Evolutionary conservation across 2,329 filamentous ascomycete species (phyloP), one percentile per base, ranked within the genome.

Genomic region (Fusarium torulosum): DNA sequence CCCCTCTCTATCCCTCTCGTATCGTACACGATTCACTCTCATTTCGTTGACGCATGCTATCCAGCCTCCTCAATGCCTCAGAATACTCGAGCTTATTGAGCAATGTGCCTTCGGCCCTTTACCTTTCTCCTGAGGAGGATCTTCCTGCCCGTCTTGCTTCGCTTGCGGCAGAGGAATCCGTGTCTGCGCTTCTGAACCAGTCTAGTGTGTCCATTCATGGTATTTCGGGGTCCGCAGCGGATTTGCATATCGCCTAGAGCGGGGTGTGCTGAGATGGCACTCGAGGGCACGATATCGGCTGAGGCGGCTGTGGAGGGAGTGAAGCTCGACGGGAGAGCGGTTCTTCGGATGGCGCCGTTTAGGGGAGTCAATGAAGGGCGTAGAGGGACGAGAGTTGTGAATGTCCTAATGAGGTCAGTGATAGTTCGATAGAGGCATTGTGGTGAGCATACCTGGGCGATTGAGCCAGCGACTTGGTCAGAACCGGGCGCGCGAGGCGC

Each of bases 121-220:
- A 79, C 69, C 76, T 74, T 80, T 76, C 87, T 80, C 71, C 86
- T 77, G 73, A 79, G 76, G 52, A 89, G 72, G 61, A 82, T 86
- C 78, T 83, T 85, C 58, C 82, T 79, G 4, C 87, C 87, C 11
- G 80, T 84, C 73, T 80, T 82, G 44, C 82, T 83, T 67, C 81
- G 78, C 67, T 82, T 75, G 37, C 86, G 79, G 67, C 79, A 81
- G 46, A 89, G 75, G 70, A 88, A 89, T 1, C 87, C 87, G 67
- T 85, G 83, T 67, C 86, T 81, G 23, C 86, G 81, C 81, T 88
- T 89, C 77, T 88, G 85, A 15, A 88, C 75, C 53, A 88, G 78
- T 35, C 86, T 81, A 54, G 83, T 86, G 55, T 82, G 78, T 49
- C 81, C 78, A 55, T 84, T 82, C 84, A 88, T 84, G 31, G 85